These are phyloP conservation scores for Sporopachydermia cereana DNA, from an alignment of 1,139 yeast genomes.

Conservation along the genomic window DNA sequence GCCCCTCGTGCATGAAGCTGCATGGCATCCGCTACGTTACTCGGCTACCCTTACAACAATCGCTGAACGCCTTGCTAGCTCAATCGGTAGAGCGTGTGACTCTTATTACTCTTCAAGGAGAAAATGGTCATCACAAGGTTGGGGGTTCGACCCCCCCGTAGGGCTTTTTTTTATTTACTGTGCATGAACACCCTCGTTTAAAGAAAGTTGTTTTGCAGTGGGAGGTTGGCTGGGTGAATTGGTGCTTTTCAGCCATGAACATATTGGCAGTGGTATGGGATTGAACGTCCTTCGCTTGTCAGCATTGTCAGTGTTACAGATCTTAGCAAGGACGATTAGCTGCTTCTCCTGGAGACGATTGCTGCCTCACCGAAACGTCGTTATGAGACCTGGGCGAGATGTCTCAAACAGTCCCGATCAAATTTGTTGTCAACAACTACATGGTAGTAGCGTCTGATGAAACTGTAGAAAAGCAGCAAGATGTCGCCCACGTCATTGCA, in stretches of 20 bases:
- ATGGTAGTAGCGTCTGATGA: background rate
- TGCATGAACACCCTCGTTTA: background rate
- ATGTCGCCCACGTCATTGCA: background rate
- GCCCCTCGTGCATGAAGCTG: no score
- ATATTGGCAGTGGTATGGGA: background rate
- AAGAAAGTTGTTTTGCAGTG: background rate
- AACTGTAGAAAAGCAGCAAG: background rate
- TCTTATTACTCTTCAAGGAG: background rate
- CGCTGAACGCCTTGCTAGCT: slow-evolving; percentile 2
- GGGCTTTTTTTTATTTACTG: background rate
- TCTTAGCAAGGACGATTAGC: background rate
- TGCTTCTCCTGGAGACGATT: background rate
- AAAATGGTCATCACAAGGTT: background rate
- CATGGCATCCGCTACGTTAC: no score
- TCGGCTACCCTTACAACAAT: no score
- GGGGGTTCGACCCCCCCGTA: slow-evolving; percentile 1
- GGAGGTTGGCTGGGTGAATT: background rate
- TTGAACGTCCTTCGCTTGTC: background rate
- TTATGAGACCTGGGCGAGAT: background rate
- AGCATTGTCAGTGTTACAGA: background rate
- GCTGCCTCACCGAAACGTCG: background rate
- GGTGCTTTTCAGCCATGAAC: background rate
- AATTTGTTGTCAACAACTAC: slow-evolving; percentile 1
- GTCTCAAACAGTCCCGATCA: no score
- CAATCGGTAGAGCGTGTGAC: slow-evolving; percentile 2